Conservation (phyloP, 2,329 filamentous ascomycete species). For the Penicillium rolfsii region DNA sequence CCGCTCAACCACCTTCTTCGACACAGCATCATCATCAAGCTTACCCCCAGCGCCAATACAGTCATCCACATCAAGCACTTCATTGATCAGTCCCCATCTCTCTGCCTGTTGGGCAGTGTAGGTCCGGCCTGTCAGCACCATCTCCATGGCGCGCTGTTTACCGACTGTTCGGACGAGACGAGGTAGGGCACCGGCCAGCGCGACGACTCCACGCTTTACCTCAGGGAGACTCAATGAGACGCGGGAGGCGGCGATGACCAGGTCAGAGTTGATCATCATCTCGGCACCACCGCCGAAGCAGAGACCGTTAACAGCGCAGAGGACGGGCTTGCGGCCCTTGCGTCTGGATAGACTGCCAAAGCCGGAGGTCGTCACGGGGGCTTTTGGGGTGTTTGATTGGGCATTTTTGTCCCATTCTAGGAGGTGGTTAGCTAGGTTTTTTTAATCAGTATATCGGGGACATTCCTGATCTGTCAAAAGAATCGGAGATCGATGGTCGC, state of each 20-base stretch:
- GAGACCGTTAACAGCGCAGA: slow-evolving; percentile 75
- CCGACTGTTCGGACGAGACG: slow-evolving; percentile 68
- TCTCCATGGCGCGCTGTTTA: slow-evolving; percentile 70
- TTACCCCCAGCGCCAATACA: slow-evolving; percentile 15
- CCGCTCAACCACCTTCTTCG: slow-evolving; percentile 31
- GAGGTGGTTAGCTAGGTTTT: not conserved
- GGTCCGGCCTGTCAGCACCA: slow-evolving; percentile 67
- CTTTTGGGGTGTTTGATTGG: slow-evolving; percentile 16
- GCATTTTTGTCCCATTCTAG: slow-evolving; percentile 41
- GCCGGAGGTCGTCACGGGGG: slow-evolving; percentile 37
- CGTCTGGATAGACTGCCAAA: slow-evolving; percentile 52
- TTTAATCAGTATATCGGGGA: not conserved
- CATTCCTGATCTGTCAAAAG: not conserved
- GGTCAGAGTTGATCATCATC: slow-evolving; percentile 72
- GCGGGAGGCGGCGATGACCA: slow-evolving; percentile 62
- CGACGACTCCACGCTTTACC: slow-evolving; percentile 70
- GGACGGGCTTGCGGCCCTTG: slow-evolving; percentile 66
- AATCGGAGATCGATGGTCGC: not conserved
- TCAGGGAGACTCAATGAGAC: slow-evolving; percentile 73
- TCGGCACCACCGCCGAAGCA: slow-evolving; percentile 77
- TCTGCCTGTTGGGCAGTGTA: slow-evolving; percentile 64
- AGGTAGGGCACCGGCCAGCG: slow-evolving; percentile 71
- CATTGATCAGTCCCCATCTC: slow-evolving; percentile 71
- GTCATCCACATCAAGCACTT: slow-evolving; percentile 21
- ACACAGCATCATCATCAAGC: slow-evolving; percentile 24